Evolutionary conservation across 352 stramenopile genomes (phyloP).

Genomic region (Blastocystis sp.): DNA sequence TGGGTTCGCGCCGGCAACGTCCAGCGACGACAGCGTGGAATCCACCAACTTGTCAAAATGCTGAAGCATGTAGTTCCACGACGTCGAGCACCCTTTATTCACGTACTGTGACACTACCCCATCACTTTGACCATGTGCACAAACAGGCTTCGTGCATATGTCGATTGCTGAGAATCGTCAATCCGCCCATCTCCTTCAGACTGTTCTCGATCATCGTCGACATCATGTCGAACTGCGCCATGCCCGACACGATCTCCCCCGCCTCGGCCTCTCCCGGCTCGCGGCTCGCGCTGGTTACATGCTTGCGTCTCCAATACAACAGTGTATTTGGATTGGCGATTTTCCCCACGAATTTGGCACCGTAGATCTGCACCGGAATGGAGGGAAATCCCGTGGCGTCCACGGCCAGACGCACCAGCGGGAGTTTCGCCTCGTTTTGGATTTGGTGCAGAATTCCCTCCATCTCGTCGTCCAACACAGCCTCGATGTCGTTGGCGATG

Average conservation of each 20-base stretch:
- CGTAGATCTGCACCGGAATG: slow-evolving; percentile 41
- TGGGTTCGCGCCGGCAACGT: neutral
- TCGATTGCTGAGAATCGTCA: slow-evolving; percentile 15
- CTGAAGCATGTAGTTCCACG: slow-evolving; percentile 34
- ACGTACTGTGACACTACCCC: slow-evolving; percentile 44
- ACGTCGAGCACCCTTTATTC: slow-evolving; percentile 53
- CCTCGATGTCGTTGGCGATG: slow-evolving; percentile 77
- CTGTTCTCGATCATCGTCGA: neutral
- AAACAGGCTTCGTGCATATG: slow-evolving; percentile 47
- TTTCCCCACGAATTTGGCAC: slow-evolving; percentile 62
- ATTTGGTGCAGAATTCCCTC: neutral
- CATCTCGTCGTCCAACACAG: slow-evolving; percentile 6
- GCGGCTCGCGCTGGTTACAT: neutral
- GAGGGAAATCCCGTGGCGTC: slow-evolving; percentile 37
- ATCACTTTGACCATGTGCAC: too few species aligned
- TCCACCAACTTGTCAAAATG: neutral
- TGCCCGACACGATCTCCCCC: neutral
- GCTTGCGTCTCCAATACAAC: slow-evolving; percentile 34
- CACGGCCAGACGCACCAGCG: slow-evolving; percentile 51
- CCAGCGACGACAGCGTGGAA: neutral
- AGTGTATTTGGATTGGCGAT: slow-evolving; percentile 49
- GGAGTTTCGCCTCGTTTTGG: neutral
- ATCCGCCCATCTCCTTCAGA: neutral
- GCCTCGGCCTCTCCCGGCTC: neutral
- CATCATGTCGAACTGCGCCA: slow-evolving; percentile 49